These are phyloP conservation scores for Fusarium pseudonygamai DNA, from an alignment of 2,329 filamentous ascomycete species.

Conservation along the genomic window DNA sequence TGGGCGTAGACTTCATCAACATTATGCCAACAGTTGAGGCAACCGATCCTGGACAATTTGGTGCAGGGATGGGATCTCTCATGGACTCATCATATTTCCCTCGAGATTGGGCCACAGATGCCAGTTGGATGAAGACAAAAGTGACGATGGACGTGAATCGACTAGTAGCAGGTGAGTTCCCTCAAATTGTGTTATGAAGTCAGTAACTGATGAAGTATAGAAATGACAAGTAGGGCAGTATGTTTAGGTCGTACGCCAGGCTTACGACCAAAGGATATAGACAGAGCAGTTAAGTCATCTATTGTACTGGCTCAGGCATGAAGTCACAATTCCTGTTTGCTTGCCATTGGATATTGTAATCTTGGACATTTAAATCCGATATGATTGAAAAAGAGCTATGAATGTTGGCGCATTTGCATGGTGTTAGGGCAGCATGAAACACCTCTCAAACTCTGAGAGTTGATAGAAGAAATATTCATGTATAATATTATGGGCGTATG, in stretches of 20 bases:
- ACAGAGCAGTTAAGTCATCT: slow-evolving; percentile 42
- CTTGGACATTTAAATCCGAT: neutral
- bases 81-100: slow-evolving; percentile 20
- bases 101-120: slow-evolving; percentile 25
- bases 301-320: slow-evolving; percentile 25
- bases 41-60: slow-evolving; percentile 16
- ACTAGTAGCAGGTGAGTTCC: slow-evolving; percentile 47
- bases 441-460: neutral
- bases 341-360: neutral
- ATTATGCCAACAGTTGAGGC: slow-evolving; percentile 6
- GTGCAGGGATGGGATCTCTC: slow-evolving; percentile 12
- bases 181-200: too few relatives aligned
- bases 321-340: neutral
- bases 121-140: slow-evolving; percentile 44
- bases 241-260: slow-evolving; percentile 54
- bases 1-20: slow-evolving; percentile 11
- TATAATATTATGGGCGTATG: neutral
- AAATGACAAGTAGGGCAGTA: slow-evolving; percentile 49
- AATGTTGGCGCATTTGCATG: slow-evolving; percentile 1
- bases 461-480: neutral
- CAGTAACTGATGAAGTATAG: slow-evolving; percentile 37
- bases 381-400: neutral
- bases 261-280: slow-evolving; percentile 51
- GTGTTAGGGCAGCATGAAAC: neutral
- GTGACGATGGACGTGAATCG: slow-evolving; percentile 49